These are phyloP conservation scores for Sarcocystis neurona DNA, from an alignment of 169 alveolate genomes.

Conservation along the genomic window DNA sequence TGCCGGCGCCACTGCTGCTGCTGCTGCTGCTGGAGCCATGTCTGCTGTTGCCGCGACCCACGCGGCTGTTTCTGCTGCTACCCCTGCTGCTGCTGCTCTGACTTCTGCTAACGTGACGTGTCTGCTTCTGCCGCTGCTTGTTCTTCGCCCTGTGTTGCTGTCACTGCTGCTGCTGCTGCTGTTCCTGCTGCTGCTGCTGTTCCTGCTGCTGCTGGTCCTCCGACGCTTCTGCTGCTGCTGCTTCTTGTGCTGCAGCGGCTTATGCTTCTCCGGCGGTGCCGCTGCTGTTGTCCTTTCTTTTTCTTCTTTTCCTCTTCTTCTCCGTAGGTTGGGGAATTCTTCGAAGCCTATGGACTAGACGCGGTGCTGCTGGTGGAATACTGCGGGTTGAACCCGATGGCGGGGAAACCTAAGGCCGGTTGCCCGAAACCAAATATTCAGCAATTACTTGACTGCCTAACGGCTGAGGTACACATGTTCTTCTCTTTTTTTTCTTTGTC, in stretches of 20 bases:
- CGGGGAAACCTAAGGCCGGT: slow-evolving; percentile 66
- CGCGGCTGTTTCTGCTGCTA: neutral
- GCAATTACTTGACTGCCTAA: slow-evolving; percentile 41
- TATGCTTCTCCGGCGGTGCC: neutral
- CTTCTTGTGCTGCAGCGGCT: neutral
- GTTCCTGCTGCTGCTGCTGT: too few species aligned
- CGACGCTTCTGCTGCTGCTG: too few species aligned
- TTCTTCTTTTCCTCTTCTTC: too few species aligned
- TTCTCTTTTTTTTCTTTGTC: too few species aligned
- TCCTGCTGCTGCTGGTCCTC: too few species aligned
- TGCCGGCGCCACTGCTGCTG: neutral
- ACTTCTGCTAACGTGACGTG: too few species aligned
- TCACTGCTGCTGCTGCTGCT: neutral
- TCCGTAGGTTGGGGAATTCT: slow-evolving; percentile 66
- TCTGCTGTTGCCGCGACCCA: neutral
- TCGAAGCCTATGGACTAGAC: slow-evolving; percentile 69
- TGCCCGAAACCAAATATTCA: slow-evolving; percentile 53
- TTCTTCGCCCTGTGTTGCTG: neutral
- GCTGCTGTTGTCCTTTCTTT: neutral
- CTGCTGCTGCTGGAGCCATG: neutral
- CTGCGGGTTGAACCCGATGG: slow-evolving; percentile 69
- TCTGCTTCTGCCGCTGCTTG: neutral
- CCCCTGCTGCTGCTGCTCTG: neutral
- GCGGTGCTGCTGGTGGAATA: slow-evolving; percentile 66
- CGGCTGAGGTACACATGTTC: slow-evolving; percentile 3